Percentiles rank a stretch among this genome's conserved stretches.
These are phyloP conservation scores for Platismatia glauca DNA, from an alignment of 495 filamentous ascomycete species.

Conservation along the genomic window DNA sequence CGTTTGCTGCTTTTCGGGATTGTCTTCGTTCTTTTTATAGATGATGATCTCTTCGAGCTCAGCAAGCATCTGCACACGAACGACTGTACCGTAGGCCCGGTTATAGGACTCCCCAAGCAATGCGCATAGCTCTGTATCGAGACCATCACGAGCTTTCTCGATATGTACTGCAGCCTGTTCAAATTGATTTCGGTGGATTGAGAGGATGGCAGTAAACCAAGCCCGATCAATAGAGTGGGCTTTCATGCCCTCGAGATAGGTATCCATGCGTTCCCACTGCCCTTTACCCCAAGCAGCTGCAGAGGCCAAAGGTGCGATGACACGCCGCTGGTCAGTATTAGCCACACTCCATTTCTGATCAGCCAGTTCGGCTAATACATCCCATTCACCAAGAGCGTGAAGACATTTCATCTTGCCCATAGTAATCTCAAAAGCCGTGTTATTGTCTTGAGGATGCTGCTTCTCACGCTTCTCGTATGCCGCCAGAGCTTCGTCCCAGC, in stretches of 20 bases:
- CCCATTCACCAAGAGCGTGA: slow-evolving; percentile 96
- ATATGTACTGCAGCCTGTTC: slow-evolving; percentile 77
- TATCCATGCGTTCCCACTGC: slow-evolving; percentile 97
- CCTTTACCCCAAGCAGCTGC: slow-evolving; percentile 96
- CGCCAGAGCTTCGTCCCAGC: slow-evolving; percentile 95
- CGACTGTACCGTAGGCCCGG: slow-evolving; percentile 88
- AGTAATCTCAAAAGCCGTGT: slow-evolving; percentile 75
- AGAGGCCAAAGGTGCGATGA: slow-evolving; percentile 85
- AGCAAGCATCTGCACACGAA: slow-evolving; percentile 96
- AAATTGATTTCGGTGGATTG: slow-evolving; percentile 91
- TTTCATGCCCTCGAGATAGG: slow-evolving; percentile 91
- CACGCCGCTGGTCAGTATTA: slow-evolving; percentile 68
- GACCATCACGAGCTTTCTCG: slow-evolving; percentile 79
- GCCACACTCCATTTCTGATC: slow-evolving; percentile 91
- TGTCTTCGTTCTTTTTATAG: slow-evolving; percentile 80
- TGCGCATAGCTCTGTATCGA: slow-evolving; percentile 91
- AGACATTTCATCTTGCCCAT: slow-evolving; percentile 99
- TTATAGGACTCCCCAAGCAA: slow-evolving; percentile 95
- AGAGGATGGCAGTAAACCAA: slow-evolving; percentile 93
- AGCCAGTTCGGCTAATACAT: slow-evolving; percentile 74
- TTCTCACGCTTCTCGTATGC: slow-evolving; percentile 76
- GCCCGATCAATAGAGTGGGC: slow-evolving; percentile 82
- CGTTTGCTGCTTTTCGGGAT: slow-evolving; percentile 73
- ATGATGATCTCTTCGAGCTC: slow-evolving; percentile 96
- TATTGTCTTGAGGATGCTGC: slow-evolving; percentile 41